These are phyloP conservation scores for Phytophthora syringae DNA, from an alignment of 352 stramenopile genomes.

Conservation along the genomic window DNA sequence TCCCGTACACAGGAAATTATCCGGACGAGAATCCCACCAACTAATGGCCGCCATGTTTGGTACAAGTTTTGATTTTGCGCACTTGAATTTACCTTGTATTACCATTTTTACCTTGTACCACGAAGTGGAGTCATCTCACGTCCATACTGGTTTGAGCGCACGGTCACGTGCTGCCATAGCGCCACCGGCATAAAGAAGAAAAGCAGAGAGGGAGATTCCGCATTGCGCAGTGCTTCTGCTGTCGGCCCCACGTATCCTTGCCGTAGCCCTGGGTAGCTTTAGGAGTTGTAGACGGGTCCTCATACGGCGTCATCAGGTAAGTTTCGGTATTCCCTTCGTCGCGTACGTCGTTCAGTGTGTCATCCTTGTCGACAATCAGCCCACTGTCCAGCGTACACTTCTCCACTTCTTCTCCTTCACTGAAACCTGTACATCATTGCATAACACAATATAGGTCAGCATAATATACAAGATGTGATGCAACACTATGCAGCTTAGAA, in stretches of 20 bases:
- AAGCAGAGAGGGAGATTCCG: not conserved
- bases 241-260: slow-evolving; percentile 3
- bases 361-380: not conserved
- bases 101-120: not conserved
- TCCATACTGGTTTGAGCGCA: not conserved
- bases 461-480: not conserved
- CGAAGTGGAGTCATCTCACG: no score
- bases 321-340: not conserved
- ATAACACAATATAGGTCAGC: not conserved
- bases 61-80: slow-evolving; percentile 1
- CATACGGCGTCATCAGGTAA: not conserved
- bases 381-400: not conserved
- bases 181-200: slow-evolving; percentile 2
- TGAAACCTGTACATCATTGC: not conserved
- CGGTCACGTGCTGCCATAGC: not conserved
- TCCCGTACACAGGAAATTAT: slow-evolving; percentile 19
- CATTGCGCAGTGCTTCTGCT: not conserved
- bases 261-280: not conserved
- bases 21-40: slow-evolving; percentile 14
- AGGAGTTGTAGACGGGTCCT: not conserved
- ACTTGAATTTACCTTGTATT: slow-evolving; percentile 1
- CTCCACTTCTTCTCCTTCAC: not conserved
- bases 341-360: not conserved
- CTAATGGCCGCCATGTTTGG: slow-evolving; percentile 11
- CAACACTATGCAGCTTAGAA: not conserved